Base-by-base conservation (phyloP, 78 protist species). In the Salpingoeca rosetta region DNA sequence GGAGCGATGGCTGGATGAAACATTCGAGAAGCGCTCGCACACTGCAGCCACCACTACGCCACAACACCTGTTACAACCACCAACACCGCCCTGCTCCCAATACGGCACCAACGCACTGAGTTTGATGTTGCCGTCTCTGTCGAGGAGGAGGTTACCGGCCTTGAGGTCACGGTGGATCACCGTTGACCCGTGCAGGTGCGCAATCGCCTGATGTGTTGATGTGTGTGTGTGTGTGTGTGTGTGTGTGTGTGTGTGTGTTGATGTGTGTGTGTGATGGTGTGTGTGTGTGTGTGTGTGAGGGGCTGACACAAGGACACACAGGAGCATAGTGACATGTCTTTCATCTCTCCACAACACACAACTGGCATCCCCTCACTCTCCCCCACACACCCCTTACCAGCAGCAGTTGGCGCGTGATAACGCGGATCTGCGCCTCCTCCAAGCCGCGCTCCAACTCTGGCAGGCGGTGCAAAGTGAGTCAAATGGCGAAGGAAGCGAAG, bases 151-250 rank as follows among this genome's bases (percentile, higher is more conserved):
- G 84, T 97, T 97, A 73, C 94, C 98, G 3, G 92, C 94, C 88
- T 82, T 86, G 83, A 98, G 93, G 85, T 98, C 99, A 1, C 99
- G 84, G 65, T 97, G 99, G 40, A 98, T 95, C 45, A 88, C 90
- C 36, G 88, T 73, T 7, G 83, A 3, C 40, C 37, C 0, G 87
- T 94, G 96, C 44, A 93, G 88, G 77, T 57, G 87, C 28, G 76
- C 73, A 27, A 93, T 76, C 0, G 87, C 95, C 44, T 51, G 39
- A 24, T n/a, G n/a, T n/a, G n/a, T n/a, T n/a, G n/a, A n/a, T n/a
- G n/a, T n/a, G n/a, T n/a, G n/a, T n/a, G n/a, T n/a, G n/a, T n/a
- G n/a, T n/a, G n/a, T n/a, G n/a, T n/a, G n/a, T n/a, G n/a, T n/a
- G n/a, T n/a, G n/a, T n/a, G n/a, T n/a, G n/a, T n/a, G n/a, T n/a